Evolutionary conservation across 805 yeast genomes (phyloP), one percentile per base, ranked within the genome.

Genomic region (Kazachstania viticola): DNA sequence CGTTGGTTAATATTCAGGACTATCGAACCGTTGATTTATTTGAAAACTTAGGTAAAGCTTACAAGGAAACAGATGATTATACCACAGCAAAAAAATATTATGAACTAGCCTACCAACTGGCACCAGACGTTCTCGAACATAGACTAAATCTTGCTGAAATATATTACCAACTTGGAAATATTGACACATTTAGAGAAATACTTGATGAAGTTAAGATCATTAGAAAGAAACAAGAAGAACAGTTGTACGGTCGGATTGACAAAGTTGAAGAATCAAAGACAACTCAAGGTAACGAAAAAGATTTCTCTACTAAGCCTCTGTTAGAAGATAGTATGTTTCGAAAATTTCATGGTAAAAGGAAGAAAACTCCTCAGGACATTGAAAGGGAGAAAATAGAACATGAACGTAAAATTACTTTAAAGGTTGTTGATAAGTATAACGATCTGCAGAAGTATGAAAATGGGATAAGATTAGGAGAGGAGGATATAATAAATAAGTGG

Each of bases 121-220:
- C 71, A 6, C 79, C 83, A 0, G 64, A 65, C 8, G 75, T 83
- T 43, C 57, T 80, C 21, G 94, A 85, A 38, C 71, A 77, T 9
- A 74, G 79, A 44, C 65, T 87, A 18, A 77, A 81, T 0, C 61
- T 91, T 17, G 94, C 91, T 0, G 97, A 91, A 56, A 73, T 84
- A 1, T 71, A 75, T 37, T 82, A 77, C 41, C 74, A 75, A 45
- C 52, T 75, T 11, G 79, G 75, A 12, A 75, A 76, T 27, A 61
- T 64, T 17, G 75, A 68, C 9, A 64, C 64, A n/a, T 76, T 84
- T 9, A 65, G 69, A 16, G 46, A 53, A 15, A 53, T 79, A 15
- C 58, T 78, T 32, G 60, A 60, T 14, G 79, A 75, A 38, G 79
- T 78, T 0, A 61, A 56, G 9, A 56, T 62, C n/a, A 56, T 59